phyloP scores from a whole-genome alignment of 495 filamentous ascomycete genomes.

The Glonium stellatum region DNA sequence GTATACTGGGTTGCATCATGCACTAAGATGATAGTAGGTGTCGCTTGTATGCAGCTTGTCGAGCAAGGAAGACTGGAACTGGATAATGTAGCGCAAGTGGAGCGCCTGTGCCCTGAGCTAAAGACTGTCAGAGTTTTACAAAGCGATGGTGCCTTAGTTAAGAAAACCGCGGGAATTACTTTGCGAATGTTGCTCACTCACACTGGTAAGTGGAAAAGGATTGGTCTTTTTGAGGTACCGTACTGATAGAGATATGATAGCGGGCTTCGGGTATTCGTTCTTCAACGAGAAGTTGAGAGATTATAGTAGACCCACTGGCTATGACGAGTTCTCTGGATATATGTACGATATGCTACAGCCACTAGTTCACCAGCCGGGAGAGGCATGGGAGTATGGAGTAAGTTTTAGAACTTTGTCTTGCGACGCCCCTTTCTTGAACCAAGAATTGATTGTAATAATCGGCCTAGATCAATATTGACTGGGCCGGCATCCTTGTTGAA shows the following conservation, averaged over 20 bases:
- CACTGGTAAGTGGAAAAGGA: slow-evolving; percentile 29
- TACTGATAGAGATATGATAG: slow-evolving; percentile 9
- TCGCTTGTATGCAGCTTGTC: slow-evolving; percentile 57
- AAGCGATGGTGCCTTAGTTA: slow-evolving; percentile 41
- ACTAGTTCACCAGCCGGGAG: slow-evolving; percentile 50
- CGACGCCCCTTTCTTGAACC: slow-evolving; percentile 4
- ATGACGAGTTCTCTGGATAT: slow-evolving; percentile 48
- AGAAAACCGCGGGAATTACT: slow-evolving; percentile 50
- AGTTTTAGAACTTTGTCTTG: slow-evolving; percentile 11
- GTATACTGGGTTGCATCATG: slow-evolving; percentile 55
- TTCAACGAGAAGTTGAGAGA: slow-evolving; percentile 47
- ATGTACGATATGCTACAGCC: slow-evolving; percentile 42
- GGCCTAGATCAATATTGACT: slow-evolving; percentile 47
- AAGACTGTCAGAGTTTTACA: slow-evolving; percentile 44
- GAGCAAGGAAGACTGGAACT: slow-evolving; percentile 49
- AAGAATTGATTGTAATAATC: background rate
- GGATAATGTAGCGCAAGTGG: slow-evolving; percentile 45
- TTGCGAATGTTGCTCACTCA: slow-evolving; percentile 55
- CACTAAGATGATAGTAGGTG: slow-evolving; percentile 33
- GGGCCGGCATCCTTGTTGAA: slow-evolving; percentile 52
- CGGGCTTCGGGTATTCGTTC: slow-evolving; percentile 40
- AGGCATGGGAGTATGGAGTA: slow-evolving; percentile 52
- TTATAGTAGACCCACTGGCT: slow-evolving; percentile 42
- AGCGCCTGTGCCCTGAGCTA: slow-evolving; percentile 47
- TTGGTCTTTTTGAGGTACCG: background rate